Base-by-base conservation (phyloP, 805 yeast species). In the Zygosaccharomyces gambellarensis region DNA sequence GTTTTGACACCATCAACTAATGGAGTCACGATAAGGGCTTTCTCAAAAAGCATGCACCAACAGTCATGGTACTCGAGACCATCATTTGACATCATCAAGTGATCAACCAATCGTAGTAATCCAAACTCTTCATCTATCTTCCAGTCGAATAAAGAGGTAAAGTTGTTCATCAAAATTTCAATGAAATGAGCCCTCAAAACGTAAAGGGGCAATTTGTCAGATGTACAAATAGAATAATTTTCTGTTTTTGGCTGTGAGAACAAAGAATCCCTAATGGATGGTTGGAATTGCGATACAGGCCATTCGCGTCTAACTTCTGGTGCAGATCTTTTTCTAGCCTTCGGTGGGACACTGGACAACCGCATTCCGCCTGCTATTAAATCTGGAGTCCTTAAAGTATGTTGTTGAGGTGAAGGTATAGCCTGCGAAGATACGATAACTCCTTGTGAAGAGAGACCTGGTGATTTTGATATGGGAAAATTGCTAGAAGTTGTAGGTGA, bases 41-140 rank as follows among this genome's bases (percentile, higher is more conserved):
- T 53, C 38, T 65, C 66, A 54, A 72, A 72, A 30, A 73, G 48
- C 52, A 62, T 71, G 30, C 71, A 71, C 32, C 66, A 59, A 9
- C 67, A 58, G 9, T 54, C 51, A 11, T 45, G 40, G 48, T 65
- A 71, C 0, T 44, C 52, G 4, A 45, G 55, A 2, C 63, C 64
- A 45, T 64, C 64, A 19, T 51, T 54, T 1, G 72, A 68, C 3
- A 70, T 58, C 41, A 59, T 43, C 14, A 73, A 54, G 10, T 42
- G 53, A 53, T 73, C 76, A 9, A 70, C 69, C 9, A 71, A 45
- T 45, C 76, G 58, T 39, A 73, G 48, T 5, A 62, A 46, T 0
- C 77, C 77, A 50, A 60, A 66, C 31, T 55, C 47, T 3, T 63
- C 53, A 44, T 70, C 72, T 19, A 69, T 46, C 19, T 59, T 55